A percentile compares a stretch with the other conserved stretches of the same genome.
These are phyloP conservation scores for Gardenia jasminoides DNA, from an alignment of 257 asterid genomes.

Conservation along the genomic window DNA sequence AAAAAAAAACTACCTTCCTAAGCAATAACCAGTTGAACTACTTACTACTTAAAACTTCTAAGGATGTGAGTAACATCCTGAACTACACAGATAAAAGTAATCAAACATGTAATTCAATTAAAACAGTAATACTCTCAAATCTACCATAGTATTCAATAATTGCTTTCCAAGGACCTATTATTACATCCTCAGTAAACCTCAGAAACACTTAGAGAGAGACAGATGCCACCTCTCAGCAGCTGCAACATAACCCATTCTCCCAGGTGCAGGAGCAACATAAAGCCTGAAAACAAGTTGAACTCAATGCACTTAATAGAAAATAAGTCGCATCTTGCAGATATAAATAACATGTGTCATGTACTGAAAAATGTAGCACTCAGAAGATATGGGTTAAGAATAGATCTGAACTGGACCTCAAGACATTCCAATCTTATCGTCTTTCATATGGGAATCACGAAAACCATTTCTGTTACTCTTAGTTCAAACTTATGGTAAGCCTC, in stretches of 20 bases:
- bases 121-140: no score
- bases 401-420: constrained; percentile 4
- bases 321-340: constrained; percentile 3
- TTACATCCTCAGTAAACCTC: neutral
- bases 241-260: constrained; percentile 78
- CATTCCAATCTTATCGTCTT: neutral
- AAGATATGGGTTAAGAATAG: neutral
- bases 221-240: constrained; percentile 65
- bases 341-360: neutral
- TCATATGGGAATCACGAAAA: no score
- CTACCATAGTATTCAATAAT: no score
- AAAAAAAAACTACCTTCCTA: neutral
- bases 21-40: neutral
- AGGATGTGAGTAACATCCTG: neutral
- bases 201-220: neutral
- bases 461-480: no score
- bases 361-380: neutral
- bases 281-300: constrained; percentile 48
- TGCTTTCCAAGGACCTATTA: no score
- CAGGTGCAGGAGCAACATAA: constrained; percentile 80
- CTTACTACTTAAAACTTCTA: neutral
- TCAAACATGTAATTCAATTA: no score
- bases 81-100: neutral
- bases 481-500: no score
- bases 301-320: constrained; percentile 2